A percentile compares a stretch with the other conserved stretches of the same genome.
phyloP scores from a whole-genome alignment of 2,329 filamentous ascomycete species.

The Trichoderma harzianum region DNA sequence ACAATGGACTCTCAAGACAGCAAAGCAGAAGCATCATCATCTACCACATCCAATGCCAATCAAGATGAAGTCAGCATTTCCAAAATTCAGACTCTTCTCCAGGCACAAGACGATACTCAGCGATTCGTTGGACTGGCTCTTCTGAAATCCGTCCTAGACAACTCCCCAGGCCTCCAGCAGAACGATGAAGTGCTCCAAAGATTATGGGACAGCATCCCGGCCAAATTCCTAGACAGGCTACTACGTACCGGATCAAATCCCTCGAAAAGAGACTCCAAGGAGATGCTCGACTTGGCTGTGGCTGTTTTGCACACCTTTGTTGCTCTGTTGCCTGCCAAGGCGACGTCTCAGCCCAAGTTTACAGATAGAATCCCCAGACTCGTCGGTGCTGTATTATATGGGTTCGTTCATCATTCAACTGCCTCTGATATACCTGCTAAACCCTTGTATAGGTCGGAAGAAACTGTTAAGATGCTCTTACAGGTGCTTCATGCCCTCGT shows the following conservation, averaged over 20 bases:
- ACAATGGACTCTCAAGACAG: conserved; percentile 8
- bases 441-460: conserved; percentile 41
- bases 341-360: conserved; percentile 45
- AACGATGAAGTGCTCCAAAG: conserved; percentile 44
- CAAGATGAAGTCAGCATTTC: conserved; percentile 30
- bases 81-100: conserved; percentile 54
- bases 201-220: conserved; percentile 59
- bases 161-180: conserved; percentile 48
- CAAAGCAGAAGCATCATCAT: neutral
- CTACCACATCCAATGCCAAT: conserved; percentile 9
- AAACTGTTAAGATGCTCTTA: conserved; percentile 52
- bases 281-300: conserved; percentile 62
- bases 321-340: conserved; percentile 50
- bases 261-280: conserved; percentile 45
- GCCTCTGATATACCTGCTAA: neutral
- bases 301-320: conserved; percentile 62
- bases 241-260: conserved; percentile 50
- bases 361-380: conserved; percentile 52
- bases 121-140: conserved; percentile 66
- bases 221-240: conserved; percentile 62
- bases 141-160: conserved; percentile 63
- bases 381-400: conserved; percentile 50
- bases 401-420: conserved; percentile 29
- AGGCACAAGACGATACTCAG: conserved; percentile 62
- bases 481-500: conserved; percentile 57